These are phyloP conservation scores for Lepidium africanum DNA, from an alignment of 345 rosid species.

Conservation along the genomic window DNA sequence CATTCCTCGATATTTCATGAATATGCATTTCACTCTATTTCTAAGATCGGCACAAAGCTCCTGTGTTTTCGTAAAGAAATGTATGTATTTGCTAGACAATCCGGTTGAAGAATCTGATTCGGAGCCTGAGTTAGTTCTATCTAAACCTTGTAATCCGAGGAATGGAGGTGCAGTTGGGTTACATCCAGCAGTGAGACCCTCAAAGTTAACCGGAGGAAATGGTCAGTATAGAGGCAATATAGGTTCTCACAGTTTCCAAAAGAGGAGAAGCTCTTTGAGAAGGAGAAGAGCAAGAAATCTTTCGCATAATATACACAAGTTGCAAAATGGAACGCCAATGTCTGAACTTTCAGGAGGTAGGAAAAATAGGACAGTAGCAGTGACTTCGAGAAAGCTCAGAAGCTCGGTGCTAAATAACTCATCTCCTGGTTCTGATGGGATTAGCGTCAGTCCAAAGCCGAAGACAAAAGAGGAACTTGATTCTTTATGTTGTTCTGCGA, in stretches of 20 bases:
- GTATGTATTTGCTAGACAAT: slow-evolving; percentile 11
- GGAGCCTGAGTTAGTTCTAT: not conserved
- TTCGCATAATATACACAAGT: slow-evolving; percentile 36
- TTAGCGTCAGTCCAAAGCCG: slow-evolving; percentile 22
- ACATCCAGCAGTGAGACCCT: slow-evolving; percentile 43
- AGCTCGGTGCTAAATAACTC: slow-evolving; percentile 35
- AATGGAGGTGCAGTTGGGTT: slow-evolving; percentile 25
- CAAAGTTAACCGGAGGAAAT: slow-evolving; percentile 42
- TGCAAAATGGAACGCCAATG: slow-evolving; percentile 41
- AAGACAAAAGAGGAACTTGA: slow-evolving; percentile 30
- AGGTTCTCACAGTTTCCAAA: slow-evolving; percentile 56
- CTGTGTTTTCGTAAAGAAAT: slow-evolving; percentile 38
- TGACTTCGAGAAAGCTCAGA: slow-evolving; percentile 42
- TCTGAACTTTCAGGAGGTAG: slow-evolving; percentile 53
- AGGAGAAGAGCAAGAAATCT: slow-evolving; percentile 58
- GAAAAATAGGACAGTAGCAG: slow-evolving; percentile 43
- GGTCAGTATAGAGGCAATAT: slow-evolving; percentile 37
- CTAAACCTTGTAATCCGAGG: slow-evolving; percentile 19
- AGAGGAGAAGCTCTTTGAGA: slow-evolving; percentile 69
- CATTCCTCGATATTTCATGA: slow-evolving; percentile 54
- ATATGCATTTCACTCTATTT: slow-evolving; percentile 37
- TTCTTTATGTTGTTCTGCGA: slow-evolving; percentile 48
- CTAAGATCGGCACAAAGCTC: slow-evolving; percentile 29
- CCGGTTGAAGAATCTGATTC: slow-evolving; percentile 20
- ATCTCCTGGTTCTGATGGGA: slow-evolving; percentile 29